Conservation (phyloP, 2,329 filamentous ascomycete genomes). For the Nannizziopsis barbatae region DNA sequence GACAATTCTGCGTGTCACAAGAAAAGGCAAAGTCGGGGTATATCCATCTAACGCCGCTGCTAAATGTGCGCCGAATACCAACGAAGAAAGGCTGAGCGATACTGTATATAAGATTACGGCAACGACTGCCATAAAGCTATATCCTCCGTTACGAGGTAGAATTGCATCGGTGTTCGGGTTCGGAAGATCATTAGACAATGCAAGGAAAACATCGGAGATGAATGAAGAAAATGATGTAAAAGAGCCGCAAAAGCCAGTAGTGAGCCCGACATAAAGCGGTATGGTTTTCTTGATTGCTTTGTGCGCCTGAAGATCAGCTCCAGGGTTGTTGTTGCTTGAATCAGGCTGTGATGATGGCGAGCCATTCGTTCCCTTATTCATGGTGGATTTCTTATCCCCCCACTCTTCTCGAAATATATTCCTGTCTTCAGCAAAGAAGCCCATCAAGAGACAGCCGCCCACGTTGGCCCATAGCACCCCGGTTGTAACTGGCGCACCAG, state of each 20-base stretch:
- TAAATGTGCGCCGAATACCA: conserved; percentile 64
- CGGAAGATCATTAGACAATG: conserved; percentile 61
- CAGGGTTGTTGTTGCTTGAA: conserved; percentile 19
- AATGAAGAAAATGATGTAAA: conserved; percentile 86
- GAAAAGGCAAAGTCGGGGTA: conserved; percentile 51
- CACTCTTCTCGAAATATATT: conserved; percentile 61
- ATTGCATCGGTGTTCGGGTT: conserved; percentile 42
- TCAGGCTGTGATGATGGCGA: not conserved
- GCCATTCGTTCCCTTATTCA: not conserved
- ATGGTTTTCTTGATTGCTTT: conserved; percentile 67
- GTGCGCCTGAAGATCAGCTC: conserved; percentile 43
- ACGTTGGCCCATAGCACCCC: conserved; percentile 81
- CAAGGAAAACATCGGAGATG: conserved; percentile 67
- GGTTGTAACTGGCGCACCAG: conserved; percentile 62
- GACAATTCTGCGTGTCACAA: conserved; percentile 47
- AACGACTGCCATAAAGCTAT: conserved; percentile 70
- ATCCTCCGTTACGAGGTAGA: conserved; percentile 53
- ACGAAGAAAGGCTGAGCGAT: conserved; percentile 55
- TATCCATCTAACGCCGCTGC: conserved; percentile 50
- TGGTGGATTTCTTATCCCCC: conserved; percentile 32
- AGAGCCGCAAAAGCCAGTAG: conserved; percentile 79
- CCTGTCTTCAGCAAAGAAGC: conserved; percentile 70
- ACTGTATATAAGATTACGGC: conserved; percentile 65
- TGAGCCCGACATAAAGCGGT: conserved; percentile 74
- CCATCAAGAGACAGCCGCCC: conserved; percentile 68